Percentiles rank a stretch among this genome's conserved stretches.
Conservation (phyloP, 2,329 filamentous ascomycete species). For the Diplodia mutila region DNA sequence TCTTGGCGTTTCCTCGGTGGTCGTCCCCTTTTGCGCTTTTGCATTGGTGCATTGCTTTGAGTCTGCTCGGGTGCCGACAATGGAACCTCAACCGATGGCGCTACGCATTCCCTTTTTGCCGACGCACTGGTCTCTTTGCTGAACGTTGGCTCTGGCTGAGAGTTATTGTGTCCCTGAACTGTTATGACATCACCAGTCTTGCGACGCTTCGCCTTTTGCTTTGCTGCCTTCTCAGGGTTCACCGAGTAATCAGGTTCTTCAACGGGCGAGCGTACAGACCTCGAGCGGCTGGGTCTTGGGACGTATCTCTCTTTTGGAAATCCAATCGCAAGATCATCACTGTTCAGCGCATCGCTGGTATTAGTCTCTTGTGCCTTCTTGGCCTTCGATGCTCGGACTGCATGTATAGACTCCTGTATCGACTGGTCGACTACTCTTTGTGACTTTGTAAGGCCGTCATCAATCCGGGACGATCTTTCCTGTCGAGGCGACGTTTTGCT, state of each 20-base stretch:
- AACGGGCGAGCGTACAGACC: constrained; percentile 34
- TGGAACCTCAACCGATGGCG: background rate
- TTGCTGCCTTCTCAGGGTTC: constrained; percentile 35
- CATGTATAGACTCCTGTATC: constrained; percentile 24
- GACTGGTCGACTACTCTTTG: constrained; percentile 26
- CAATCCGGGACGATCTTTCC: background rate
- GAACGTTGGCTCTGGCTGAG: background rate
- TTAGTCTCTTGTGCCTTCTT: constrained; percentile 12
- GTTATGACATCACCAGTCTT: constrained; percentile 31
- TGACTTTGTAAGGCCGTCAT: background rate
- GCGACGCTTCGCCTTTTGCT: constrained; percentile 32
- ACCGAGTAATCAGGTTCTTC: constrained; percentile 37
- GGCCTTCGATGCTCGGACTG: constrained; percentile 5
- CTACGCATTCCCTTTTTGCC: background rate
- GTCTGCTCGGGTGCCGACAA: background rate
- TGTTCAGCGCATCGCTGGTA: constrained; percentile 26
- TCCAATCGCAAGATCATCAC: constrained; percentile 34
- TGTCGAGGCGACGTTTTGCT: background rate
- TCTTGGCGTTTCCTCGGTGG: constrained; percentile 1
- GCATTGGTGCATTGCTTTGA: background rate
- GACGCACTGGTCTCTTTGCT: background rate
- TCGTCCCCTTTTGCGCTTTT: constrained; percentile 24
- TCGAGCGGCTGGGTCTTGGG: constrained; percentile 42
- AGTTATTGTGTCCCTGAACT: background rate
- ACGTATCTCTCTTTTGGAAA: constrained; percentile 41